Base-by-base conservation (phyloP, 805 yeast species). In the Lachancea mirantina region DNA sequence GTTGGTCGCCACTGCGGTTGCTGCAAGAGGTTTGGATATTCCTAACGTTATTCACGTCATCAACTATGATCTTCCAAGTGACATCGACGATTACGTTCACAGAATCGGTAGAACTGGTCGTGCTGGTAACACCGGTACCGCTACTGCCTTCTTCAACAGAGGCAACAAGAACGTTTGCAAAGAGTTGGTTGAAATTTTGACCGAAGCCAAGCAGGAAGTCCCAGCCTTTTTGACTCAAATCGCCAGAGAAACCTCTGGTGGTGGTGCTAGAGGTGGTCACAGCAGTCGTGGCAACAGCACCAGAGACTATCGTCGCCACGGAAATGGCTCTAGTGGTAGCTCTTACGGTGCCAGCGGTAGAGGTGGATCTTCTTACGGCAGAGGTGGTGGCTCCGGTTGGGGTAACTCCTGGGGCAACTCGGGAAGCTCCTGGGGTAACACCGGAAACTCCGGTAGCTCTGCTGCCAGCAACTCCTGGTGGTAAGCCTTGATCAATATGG, bases 101-200 rank as follows among this genome's bases (percentile, higher is more conserved):
- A 84, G 98, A 72, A 92, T 92, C 60, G 98, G 98, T 76, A 89
- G 98, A 78, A 92, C 99, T 57, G 99, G 98, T 68, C 92, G 99
- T 78, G 99, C 99, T 55, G 98, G 98, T 75, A 92, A 92, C 70
- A 78, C 82, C 42, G 99, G 99, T 83, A 72, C 84, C 52, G 96
- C 99, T 46, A 88, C 96, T 47, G 95, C 99, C 32, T 92, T 92
- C 72, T 84, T 92, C 68, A 92, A 92, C 81, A 83, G 97, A 69
- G 82, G 81, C 61, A 92, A 87, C 76, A 76, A 73, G 57, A 87
- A 87, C 57, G 72, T 94, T 52, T 89, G 76, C 47, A 84, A 84
- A 62, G 96, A 87, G 43, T 68, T 92, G 61, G 63, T 85, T 55
- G 95, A 84, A 35, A 74, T 92, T 50, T 76, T 92, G 55, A 60